These are phyloP conservation scores for Lichtheimia corymbifera DNA, from an alignment of 371 early-diverging fungal genomes.

Conservation along the genomic window DNA sequence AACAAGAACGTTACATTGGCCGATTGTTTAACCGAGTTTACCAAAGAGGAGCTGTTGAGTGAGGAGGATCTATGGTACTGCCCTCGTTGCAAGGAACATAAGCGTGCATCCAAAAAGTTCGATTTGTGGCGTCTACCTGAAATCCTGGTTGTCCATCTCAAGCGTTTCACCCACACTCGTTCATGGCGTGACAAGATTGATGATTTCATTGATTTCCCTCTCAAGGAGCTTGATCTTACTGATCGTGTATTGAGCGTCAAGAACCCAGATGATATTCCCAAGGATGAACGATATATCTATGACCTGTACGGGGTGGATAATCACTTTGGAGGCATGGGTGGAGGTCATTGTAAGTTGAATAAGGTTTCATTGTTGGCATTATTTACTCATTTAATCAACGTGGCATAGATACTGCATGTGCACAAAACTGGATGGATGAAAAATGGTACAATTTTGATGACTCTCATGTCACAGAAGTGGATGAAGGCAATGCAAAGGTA, in stretches of 20 bases:
- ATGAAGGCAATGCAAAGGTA: conserved; percentile 59
- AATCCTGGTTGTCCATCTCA: conserved; percentile 64
- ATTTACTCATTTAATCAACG: neutral
- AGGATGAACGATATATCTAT: conserved; percentile 59
- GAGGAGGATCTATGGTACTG: conserved; percentile 71
- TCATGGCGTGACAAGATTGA: conserved; percentile 86
- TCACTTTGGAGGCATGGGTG: conserved; percentile 91
- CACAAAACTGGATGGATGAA: conserved; percentile 69
- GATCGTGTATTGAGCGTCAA: conserved; percentile 57
- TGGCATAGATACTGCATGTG: conserved; percentile 82
- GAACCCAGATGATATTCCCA: neutral
- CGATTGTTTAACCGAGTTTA: conserved; percentile 65
- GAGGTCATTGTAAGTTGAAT: conserved; percentile 83
- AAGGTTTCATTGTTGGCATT: neutral
- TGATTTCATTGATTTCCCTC: conserved; percentile 79
- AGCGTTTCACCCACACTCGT: conserved; percentile 67
- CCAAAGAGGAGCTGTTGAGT: conserved; percentile 59
- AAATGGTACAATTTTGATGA: conserved; percentile 93
- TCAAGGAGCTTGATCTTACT: conserved; percentile 68
- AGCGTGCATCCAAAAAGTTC: conserved; percentile 56
- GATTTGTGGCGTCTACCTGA: conserved; percentile 60
- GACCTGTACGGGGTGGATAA: conserved; percentile 90
- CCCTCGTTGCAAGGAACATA: conserved; percentile 58
- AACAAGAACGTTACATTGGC: conserved; percentile 38
- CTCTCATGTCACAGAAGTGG: conserved; percentile 69